Conservation (phyloP, 1,284 basidiomycete species). For the Coniophora puteana region DNA sequence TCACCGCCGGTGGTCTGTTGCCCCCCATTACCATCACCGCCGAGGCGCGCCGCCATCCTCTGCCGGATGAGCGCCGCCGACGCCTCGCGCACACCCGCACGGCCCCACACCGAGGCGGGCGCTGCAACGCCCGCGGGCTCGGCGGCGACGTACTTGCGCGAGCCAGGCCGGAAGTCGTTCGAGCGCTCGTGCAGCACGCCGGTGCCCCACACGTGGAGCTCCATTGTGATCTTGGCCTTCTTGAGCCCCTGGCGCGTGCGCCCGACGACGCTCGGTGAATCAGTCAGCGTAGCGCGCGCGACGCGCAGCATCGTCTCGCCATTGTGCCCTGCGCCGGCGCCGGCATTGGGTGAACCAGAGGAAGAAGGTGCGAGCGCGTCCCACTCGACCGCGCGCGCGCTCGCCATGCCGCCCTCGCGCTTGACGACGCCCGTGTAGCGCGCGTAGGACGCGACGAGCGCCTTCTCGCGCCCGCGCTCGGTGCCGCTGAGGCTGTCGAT, state of each 20-base stretch:
- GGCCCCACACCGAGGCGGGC: too few relatives aligned
- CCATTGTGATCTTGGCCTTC: slow-evolving; percentile 24
- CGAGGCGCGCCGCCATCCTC: too few relatives aligned
- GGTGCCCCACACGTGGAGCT: slow-evolving; percentile 26
- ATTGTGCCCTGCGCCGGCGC: slow-evolving; percentile 21
- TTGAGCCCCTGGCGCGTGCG: slow-evolving; percentile 32
- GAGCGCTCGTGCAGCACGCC: slow-evolving; percentile 21
- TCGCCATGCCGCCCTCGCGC: slow-evolving; percentile 17
- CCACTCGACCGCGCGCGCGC: slow-evolving; percentile 22
- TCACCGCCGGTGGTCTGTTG: too few relatives aligned
- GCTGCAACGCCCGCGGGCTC: slow-evolving; percentile 25
- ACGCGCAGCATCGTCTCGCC: slow-evolving; percentile 26
- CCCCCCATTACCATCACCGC: too few relatives aligned
- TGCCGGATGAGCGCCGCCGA: too few relatives aligned
- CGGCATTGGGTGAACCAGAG: slow-evolving; percentile 18
- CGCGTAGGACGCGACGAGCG: slow-evolving; percentile 28
- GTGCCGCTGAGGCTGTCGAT: slow-evolving; percentile 29
- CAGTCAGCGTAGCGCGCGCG: slow-evolving; percentile 18
- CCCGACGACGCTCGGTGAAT: slow-evolving; percentile 36
- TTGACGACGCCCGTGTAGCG: slow-evolving; percentile 23
- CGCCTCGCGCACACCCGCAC: too few relatives aligned
- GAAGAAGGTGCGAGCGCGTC: too few relatives aligned
- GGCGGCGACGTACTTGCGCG: slow-evolving; percentile 31
- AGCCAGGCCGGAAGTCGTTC: slow-evolving; percentile 33
- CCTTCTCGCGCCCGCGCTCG: slow-evolving; percentile 8